Base-by-base conservation (phyloP, 805 yeast genomes). In the Saccharomycopsis fermentans region DNA sequence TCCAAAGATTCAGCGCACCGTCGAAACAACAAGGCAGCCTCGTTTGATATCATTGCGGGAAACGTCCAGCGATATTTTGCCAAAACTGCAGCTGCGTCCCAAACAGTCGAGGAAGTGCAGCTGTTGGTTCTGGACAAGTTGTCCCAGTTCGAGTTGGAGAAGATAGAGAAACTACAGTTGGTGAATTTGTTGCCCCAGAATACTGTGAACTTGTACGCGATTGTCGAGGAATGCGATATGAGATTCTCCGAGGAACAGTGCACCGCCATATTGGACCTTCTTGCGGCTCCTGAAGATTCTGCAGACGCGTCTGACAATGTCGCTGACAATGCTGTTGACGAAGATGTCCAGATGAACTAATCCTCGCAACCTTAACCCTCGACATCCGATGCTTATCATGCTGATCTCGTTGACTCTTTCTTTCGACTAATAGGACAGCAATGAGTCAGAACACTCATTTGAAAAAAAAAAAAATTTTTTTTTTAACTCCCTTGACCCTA, bases 181-280 rank as follows among this genome's bases (percentile, higher is more conserved):
- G 78, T 91, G 58, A 91, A 92, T 69, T 75, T 83, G 6, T 76
- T 89, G 32, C 99, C 99, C 1, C 75, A 84, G 52, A 81, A 89
- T 4, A 73, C 89, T 76, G 97, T 91, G 12, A 84, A 81, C 39
- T 74, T 92, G 55, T 90, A 83, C 68, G 78, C 94, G 0, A 73
- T 92, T 32, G 82, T 92, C 1, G 99, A 92, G 68, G 98, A 94
- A 68, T 92, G 96, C 70, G 99, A 92, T 64, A 83, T 81, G 62
- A 76, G 99, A 65, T 86, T 90, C 65, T 72, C 74, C n/a, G 88
- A 87, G 60, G 86, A 81, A 1, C 77, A 83, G 60, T 77, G 87
- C 54, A 79, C 82, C 52, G 73, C 74, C 3, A 78, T 92, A 1
- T 63, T 92, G 34, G 79, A 73, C 4, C 76, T 83, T 55, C 75